A percentile compares a stretch with the other conserved stretches of the same genome.
These are phyloP conservation scores for Ilex paraguariensis DNA, from an alignment of 305 asterid species.

Conservation along the genomic window DNA sequence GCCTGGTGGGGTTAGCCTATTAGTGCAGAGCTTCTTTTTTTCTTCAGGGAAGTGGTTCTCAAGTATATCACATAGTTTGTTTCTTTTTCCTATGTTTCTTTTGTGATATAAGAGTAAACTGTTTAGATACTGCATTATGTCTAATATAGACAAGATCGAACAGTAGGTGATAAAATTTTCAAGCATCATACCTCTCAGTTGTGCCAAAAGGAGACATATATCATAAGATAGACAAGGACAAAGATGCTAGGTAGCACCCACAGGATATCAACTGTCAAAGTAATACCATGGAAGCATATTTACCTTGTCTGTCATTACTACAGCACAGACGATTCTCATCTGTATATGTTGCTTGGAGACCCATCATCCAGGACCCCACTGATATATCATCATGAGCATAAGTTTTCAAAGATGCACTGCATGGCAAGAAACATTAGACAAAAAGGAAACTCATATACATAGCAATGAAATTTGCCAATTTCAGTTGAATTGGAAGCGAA, in stretches of 20 bases:
- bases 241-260: neutral
- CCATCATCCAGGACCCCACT: conserved; percentile 98
- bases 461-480: too few relatives aligned
- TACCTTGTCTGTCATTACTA: conserved; percentile 68
- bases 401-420: conserved; percentile 80
- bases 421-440: conserved; percentile 5
- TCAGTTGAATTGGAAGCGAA: neutral
- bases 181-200: too few relatives aligned
- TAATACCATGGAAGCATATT: conserved; percentile 4
- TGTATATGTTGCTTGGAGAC: conserved; percentile 76
- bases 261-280: neutral
- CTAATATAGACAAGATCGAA: too few relatives aligned
- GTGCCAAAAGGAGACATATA: neutral
- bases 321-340: conserved; percentile 90
- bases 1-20: too few relatives aligned
- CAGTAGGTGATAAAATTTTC: too few relatives aligned
- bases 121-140: too few relatives aligned
- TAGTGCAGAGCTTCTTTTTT: too few relatives aligned
- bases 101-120: too few relatives aligned
- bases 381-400: conserved; percentile 86
- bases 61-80: too few relatives aligned
- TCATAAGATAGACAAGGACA: neutral
- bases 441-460: too few relatives aligned
- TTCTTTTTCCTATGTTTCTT: too few relatives aligned
- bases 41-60: too few relatives aligned